Base-by-base conservation (phyloP, 441 rosid genomes). In the Adansonia madagascariensis region DNA sequence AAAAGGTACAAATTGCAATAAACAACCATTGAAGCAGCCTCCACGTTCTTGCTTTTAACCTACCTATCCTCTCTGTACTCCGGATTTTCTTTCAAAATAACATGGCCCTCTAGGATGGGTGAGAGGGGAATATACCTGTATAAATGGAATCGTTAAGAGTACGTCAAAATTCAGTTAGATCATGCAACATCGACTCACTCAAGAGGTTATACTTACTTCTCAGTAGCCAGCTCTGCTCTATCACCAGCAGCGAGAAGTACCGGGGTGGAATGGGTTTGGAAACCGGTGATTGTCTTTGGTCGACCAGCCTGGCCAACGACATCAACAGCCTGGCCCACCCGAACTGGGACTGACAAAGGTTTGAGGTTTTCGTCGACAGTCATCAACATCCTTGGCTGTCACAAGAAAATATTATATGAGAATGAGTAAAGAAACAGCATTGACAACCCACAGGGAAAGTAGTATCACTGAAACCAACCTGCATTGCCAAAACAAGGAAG, bases 261-360 rank as follows among this genome's bases (percentile, higher is more conserved):
- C 0, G 98, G 99, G n/a, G 98, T 90, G 2, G 97, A 91, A 82
- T 96, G 98, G 4, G 99, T 96, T 85, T 94, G 98, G 87, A 96
- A 94, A 71, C 99, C 99, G 3, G 97, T 96, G 20, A 94, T 94
- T 15, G 98, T 91, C 86, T 92, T 94, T 11, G 98, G 99, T 56
- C 98, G 89, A 55, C 99, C 99, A 17, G 98, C 97, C 85, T 94
- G 99, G 15, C 98, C 97, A 1, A 93, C 99, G 59, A 93, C 98
- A 80, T 95, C 99, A 69, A 95, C 97, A 1, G 98, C 99, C 79
- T 94, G 97, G 41, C 99, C 99, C 24, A 96, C 97, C 53, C 98
- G 88, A 57, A 96, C 97, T 27, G 97, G 97, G 49, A 96, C 91
- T 1, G 97, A 89, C 27, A 94, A 71, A 47, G 98, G 91, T 79